phyloP scores from a whole-genome alignment of 2,329 filamentous ascomycete genomes.

The Hypoxylon sp. region DNA sequence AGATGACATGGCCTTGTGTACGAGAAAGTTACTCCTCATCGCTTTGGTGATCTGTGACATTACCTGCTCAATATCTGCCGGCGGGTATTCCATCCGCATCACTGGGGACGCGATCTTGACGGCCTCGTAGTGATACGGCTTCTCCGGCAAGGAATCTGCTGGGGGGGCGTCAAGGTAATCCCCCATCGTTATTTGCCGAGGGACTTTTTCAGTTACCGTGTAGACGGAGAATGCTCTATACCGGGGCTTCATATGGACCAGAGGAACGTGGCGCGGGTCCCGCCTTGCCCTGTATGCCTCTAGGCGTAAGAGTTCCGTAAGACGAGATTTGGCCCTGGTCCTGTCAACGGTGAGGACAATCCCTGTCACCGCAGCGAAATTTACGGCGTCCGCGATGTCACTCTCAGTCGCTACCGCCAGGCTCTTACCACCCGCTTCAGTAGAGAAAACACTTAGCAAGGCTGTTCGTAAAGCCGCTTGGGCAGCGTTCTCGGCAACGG shows the following conservation, averaged over 20 bases:
- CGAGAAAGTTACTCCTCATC: conserved; percentile 36
- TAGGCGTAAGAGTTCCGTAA: conserved; percentile 3
- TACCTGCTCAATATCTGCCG: too few species aligned
- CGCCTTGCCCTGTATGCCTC: not conserved
- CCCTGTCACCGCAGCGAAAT: not conserved
- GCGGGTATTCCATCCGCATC: conserved; percentile 1
- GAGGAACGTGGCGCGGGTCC: conserved; percentile 14
- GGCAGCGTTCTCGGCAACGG: not conserved
- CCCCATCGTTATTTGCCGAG: not conserved
- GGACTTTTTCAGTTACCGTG: not conserved
- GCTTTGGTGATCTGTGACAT: conserved; percentile 10
- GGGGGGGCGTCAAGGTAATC: not conserved
- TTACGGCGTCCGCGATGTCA: not conserved
- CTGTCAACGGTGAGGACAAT: not conserved
- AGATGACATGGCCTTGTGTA: conserved; percentile 38
- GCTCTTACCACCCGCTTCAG: not conserved
- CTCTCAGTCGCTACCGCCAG: not conserved
- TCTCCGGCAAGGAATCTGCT: not conserved
- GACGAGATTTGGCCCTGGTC: not conserved
- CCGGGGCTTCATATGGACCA: conserved; percentile 34
- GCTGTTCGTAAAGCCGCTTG: not conserved
- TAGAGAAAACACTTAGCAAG: not conserved
- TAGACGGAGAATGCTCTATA: conserved; percentile 40
- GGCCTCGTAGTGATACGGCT: conserved; percentile 38
- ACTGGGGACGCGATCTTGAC: conserved; percentile 45